Evolutionary conservation across 495 filamentous ascomycete species (phyloP).

Genomic region (Penicillium arizonense): DNA sequence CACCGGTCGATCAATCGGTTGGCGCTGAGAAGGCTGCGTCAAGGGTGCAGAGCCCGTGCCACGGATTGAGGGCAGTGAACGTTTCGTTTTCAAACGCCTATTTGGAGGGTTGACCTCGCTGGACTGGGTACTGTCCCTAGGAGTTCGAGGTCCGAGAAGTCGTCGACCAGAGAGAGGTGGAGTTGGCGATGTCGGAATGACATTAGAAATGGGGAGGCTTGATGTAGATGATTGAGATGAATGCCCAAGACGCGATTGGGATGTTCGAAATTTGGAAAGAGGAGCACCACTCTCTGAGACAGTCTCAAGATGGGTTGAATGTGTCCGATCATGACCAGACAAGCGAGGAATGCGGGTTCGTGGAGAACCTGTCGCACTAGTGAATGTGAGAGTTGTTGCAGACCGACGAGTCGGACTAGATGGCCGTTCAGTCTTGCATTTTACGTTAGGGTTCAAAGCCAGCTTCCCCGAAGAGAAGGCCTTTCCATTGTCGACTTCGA

Average conservation of each 20-base stretch:
- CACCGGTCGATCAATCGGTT: conserved; percentile 40
- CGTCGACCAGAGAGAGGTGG: conserved; percentile 56
- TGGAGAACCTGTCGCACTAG: conserved; percentile 56
- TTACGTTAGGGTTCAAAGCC: conserved; percentile 90
- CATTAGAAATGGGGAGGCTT: conserved; percentile 56
- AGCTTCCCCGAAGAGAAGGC: conserved; percentile 76
- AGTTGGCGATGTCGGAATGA: conserved; percentile 51
- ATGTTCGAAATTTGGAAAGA: conserved; percentile 54
- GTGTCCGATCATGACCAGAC: conserved; percentile 60
- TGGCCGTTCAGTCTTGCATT: conserved; percentile 69
- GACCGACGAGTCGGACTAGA: conserved; percentile 69
- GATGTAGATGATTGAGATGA: conserved; percentile 64
- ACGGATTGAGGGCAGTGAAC: conserved; percentile 82
- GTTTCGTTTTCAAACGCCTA: conserved; percentile 78
- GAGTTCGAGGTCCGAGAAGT: conserved; percentile 55
- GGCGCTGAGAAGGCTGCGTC: conserved; percentile 29
- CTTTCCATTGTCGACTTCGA: conserved; percentile 83
- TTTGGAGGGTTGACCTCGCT: conserved; percentile 66
- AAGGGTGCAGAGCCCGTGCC: conserved; percentile 39
- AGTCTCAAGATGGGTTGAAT: conserved; percentile 77
- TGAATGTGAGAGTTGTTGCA: conserved; percentile 86
- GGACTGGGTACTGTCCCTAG: conserved; percentile 45
- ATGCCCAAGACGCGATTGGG: conserved; percentile 66
- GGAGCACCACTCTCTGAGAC: conserved; percentile 88
- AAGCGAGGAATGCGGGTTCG: conserved; percentile 62